These are phyloP conservation scores for Microcyclospora tardicrescens DNA, from an alignment of 2,329 filamentous ascomycete species.

Conservation along the genomic window DNA sequence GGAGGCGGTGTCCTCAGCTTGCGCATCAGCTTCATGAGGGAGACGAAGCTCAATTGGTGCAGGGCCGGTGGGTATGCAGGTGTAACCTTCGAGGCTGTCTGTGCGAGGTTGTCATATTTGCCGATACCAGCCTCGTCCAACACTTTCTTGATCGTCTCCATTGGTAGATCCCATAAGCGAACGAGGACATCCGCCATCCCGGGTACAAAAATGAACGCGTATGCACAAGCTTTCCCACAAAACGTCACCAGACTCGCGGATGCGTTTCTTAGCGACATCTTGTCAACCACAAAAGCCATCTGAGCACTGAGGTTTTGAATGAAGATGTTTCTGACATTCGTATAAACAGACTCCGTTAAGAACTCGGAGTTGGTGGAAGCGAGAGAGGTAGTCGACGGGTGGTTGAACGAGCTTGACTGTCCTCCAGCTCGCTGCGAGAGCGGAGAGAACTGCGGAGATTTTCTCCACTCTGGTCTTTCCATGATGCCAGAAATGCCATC, in stretches of 20 bases:
- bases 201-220: conserved; percentile 85
- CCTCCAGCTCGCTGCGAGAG: conserved; percentile 42
- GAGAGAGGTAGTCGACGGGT: conserved; percentile 43
- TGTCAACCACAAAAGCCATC: conserved; percentile 76
- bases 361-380: conserved; percentile 51
- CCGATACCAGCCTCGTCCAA: conserved; percentile 54
- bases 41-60: conserved; percentile 48
- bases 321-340: conserved; percentile 82
- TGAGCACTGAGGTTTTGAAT: conserved; percentile 69
- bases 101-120: conserved; percentile 37
- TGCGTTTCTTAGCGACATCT: conserved; percentile 67
- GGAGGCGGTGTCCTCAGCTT: conserved; percentile 53
- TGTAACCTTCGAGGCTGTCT: conserved; percentile 48
- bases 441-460: conserved; percentile 55
- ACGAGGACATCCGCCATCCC: conserved; percentile 74
- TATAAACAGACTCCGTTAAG: conserved; percentile 62
- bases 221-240: conserved; percentile 79
- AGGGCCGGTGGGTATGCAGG: conserved; percentile 57
- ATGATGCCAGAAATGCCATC: conserved; percentile 72
- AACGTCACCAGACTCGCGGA: conserved; percentile 59
- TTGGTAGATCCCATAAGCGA: conserved; percentile 62
- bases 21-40: conserved; percentile 46
- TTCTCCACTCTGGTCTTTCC: conserved; percentile 78
- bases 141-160: conserved; percentile 57
- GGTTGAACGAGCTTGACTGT: conserved; percentile 32